These are phyloP conservation scores for Cubamyces sp. DNA, from an alignment of 768 basidiomycete species.

Conservation along the genomic window DNA sequence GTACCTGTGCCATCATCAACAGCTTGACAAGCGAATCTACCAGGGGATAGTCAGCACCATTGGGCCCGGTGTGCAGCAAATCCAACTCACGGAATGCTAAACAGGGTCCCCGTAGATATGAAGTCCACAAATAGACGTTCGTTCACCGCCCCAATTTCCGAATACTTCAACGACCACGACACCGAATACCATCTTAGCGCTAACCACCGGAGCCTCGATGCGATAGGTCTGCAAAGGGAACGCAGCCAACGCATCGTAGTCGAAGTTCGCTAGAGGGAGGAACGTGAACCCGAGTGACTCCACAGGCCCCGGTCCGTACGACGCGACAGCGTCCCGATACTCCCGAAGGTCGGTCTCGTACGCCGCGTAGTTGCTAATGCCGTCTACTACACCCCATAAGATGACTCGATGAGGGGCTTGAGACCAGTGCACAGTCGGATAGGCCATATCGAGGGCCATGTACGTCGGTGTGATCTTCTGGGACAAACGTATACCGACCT, in stretches of 20 bases:
- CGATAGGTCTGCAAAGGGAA: not conserved
- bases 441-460: not conserved
- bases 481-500: not conserved
- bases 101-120: not conserved
- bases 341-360: not conserved
- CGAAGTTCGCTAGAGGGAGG: not conserved
- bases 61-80: too few species aligned
- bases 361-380: not conserved
- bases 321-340: not conserved
- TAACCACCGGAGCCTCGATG: not conserved
- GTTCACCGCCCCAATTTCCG: not conserved
- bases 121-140: not conserved
- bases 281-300: not conserved
- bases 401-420: not conserved
- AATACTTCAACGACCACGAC: not conserved
- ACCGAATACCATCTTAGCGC: not conserved
- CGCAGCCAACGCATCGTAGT: not conserved
- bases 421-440: too few species aligned
- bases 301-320: not conserved
- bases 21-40: too few species aligned
- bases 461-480: not conserved
- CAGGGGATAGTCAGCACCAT: too few species aligned
- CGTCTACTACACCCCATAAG: slow-evolving; percentile 2
- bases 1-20: too few species aligned
- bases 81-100: too few species aligned